phyloP scores from a whole-genome alignment of 1,284 basidiomycete species.

The Sporisorium scitamineum region DNA sequence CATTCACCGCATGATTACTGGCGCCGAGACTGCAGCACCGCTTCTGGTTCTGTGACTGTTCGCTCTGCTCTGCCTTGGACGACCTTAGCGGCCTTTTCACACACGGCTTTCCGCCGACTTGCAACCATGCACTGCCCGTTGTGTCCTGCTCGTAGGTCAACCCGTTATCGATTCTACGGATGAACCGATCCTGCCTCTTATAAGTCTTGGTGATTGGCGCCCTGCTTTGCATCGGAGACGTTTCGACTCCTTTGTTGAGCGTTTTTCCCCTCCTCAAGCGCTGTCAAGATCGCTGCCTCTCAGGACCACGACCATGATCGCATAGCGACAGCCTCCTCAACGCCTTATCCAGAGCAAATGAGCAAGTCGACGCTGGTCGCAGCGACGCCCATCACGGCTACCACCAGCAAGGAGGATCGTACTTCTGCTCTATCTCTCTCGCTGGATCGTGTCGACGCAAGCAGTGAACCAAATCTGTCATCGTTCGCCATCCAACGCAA shows the following conservation, averaged over 20 bases:
- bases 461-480: slow-evolving; percentile 7
- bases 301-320: background rate
- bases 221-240: background rate
- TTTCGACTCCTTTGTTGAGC: background rate
- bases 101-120: background rate
- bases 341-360: background rate
- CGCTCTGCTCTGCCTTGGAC: background rate
- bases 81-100: background rate
- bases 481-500: slow-evolving; percentile 31
- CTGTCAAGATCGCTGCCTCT: slow-evolving; percentile 5
- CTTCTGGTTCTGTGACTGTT: background rate
- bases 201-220: background rate
- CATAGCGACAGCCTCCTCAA: slow-evolving; percentile 1
- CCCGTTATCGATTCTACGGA: slow-evolving; percentile 4
- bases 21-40: slow-evolving; percentile 10
- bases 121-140: background rate
- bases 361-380: slow-evolving; percentile 6
- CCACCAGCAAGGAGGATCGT: slow-evolving; percentile 17
- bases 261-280: background rate
- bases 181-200: slow-evolving; percentile 1
- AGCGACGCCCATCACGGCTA: background rate
- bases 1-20: background rate
- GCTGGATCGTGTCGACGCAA: slow-evolving; percentile 9
- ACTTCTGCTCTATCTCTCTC: slow-evolving; percentile 6
- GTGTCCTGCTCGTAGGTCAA: background rate